Percentiles rank a stretch among this genome's conserved stretches.
phyloP scores from a whole-genome alignment of 176 grass and related monocot species.

The Leersia perrieri region DNA sequence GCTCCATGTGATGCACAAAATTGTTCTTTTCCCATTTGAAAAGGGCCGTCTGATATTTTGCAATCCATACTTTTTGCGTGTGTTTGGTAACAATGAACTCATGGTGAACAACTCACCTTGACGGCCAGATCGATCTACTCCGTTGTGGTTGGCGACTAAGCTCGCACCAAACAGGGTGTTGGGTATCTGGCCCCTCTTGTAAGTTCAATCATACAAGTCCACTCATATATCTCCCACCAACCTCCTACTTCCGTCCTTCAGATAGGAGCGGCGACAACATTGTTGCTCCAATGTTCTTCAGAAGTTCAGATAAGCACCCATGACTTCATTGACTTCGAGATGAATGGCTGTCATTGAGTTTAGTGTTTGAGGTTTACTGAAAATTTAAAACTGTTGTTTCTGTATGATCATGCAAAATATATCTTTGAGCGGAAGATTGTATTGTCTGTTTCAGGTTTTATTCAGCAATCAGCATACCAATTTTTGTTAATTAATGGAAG shows the following conservation, averaged over 20 bases:
- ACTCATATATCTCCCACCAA: not conserved
- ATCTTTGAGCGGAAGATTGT: too few species aligned
- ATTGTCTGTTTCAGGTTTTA: too few species aligned
- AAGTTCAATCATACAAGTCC: not conserved
- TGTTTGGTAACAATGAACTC: constrained; percentile 17
- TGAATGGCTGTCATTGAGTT: too few species aligned
- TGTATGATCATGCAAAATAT: too few species aligned
- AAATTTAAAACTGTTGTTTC: too few species aligned
- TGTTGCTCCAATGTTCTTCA: not conserved
- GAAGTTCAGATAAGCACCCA: too few species aligned
- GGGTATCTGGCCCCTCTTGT: constrained; percentile 1
- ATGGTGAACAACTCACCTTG: not conserved
- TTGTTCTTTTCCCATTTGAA: not conserved
- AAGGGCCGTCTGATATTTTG: not conserved
- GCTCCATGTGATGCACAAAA: constrained; percentile 2
- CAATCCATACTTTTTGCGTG: not conserved
- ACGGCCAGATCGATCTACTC: not conserved
- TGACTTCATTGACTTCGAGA: too few species aligned
- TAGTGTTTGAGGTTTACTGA: too few species aligned
- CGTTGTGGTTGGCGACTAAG: constrained; percentile 30
- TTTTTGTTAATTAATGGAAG: too few species aligned
- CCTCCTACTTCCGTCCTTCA: not conserved
- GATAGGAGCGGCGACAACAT: not conserved
- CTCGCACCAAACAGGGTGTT: not conserved
- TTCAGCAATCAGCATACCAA: too few species aligned